phyloP scores from a whole-genome alignment of 2,329 filamentous ascomycete species.

The Paecilomyces variotii region DNA sequence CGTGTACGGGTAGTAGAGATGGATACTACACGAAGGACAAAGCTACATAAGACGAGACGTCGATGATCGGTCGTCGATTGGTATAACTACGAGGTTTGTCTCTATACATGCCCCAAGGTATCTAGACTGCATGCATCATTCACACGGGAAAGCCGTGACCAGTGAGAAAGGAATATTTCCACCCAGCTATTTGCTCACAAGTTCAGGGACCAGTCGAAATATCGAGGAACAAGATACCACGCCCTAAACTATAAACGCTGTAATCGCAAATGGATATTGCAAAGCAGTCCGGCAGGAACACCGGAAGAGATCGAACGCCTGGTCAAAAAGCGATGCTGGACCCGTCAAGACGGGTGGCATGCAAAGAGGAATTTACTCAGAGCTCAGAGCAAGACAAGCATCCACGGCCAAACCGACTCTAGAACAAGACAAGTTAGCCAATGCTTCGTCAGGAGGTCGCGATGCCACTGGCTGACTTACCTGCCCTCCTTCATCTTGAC shows the following conservation, averaged over 20 bases:
- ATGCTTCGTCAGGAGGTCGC: not conserved
- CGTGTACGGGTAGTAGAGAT: too few relatives aligned
- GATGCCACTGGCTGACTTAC: conserved; percentile 45
- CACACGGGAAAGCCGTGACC: not conserved
- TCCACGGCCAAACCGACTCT: conserved; percentile 81
- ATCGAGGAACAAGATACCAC: not conserved
- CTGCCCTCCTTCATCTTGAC: conserved; percentile 91
- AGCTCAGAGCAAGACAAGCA: conserved; percentile 66
- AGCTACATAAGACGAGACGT: too few relatives aligned
- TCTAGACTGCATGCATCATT: not conserved
- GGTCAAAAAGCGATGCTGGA: not conserved
- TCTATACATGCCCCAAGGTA: not conserved
- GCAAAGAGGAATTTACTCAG: conserved; percentile 20
- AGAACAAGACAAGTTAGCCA: conserved; percentile 9
- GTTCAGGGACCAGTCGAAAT: not conserved
- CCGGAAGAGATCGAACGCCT: not conserved
- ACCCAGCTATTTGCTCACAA: not conserved
- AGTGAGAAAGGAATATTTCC: not conserved
- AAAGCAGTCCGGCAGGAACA: not conserved
- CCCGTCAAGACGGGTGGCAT: not conserved
- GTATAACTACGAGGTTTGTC: not conserved
- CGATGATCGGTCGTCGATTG: too few relatives aligned
- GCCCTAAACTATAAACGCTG: not conserved
- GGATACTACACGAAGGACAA: too few relatives aligned
- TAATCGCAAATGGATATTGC: not conserved